Evolutionary conservation across 345 rosid genomes (phyloP).

Genomic region (Citrus sinensis): DVS_A1.0 CM039169.1:30491001-30491500

Average conservation of each 20-base stretch:
- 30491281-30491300: conserved; percentile 37
- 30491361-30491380: conserved; percentile 33
- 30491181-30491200: conserved; percentile 44
- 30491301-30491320: conserved; percentile 42
- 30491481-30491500: conserved; percentile 18
- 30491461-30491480: conserved; percentile 9
- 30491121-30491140: background rate
- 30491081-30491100: conserved; percentile 24
- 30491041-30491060: conserved; percentile 38
- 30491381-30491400: conserved; percentile 25
- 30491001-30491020: conserved; percentile 34
- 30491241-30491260: conserved; percentile 39
- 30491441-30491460: conserved; percentile 9
- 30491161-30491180: conserved; percentile 30
- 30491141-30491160: conserved; percentile 12
- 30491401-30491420: conserved; percentile 41
- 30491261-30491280: conserved; percentile 45
- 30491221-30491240: conserved; percentile 32
- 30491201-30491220: conserved; percentile 33
- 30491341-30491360: conserved; percentile 46
- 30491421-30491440: conserved; percentile 39
- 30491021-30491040: conserved; percentile 40
- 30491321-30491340: conserved; percentile 54
- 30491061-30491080: conserved; percentile 35
- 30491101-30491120: conserved; percentile 15